A percentile compares a stretch with the other conserved stretches of the same genome.
Evolutionary conservation across 441 rosid genomes (phyloP).

Genomic region (Lepidium campestre): DNA sequence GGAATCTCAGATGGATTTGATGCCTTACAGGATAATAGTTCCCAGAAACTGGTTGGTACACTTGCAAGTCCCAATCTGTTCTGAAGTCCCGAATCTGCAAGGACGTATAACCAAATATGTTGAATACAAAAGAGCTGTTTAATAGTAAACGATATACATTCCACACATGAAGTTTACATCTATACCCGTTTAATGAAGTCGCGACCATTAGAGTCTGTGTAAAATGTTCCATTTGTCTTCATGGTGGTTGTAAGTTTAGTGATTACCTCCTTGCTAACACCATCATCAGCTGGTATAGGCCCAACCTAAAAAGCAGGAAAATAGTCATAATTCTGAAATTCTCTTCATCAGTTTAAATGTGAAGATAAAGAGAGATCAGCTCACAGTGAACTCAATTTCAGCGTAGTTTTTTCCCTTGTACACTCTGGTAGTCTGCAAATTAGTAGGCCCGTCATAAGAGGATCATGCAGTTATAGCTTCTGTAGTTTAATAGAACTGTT

Average conservation of each 20-base stretch:
- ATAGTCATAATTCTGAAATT: not conserved
- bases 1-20: constrained; percentile 16
- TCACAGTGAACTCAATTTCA: constrained; percentile 67
- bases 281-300: constrained; percentile 66
- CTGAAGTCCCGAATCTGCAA: constrained; percentile 60
- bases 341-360: constrained; percentile 5
- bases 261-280: constrained; percentile 59
- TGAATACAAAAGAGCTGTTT: not conserved
- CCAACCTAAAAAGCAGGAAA: constrained; percentile 49
- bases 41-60: constrained; percentile 65
- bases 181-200: constrained; percentile 73
- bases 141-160: not conserved
- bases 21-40: constrained; percentile 65
- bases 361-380: constrained; percentile 24
- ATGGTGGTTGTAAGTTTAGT: constrained; percentile 52
- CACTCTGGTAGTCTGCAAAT: constrained; percentile 51
- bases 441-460: constrained; percentile 7
- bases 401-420: constrained; percentile 65
- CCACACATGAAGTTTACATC: constrained; percentile 7
- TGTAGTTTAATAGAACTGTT: not conserved
- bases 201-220: constrained; percentile 72
- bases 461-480: constrained; percentile 2
- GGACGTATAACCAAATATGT: not conserved
- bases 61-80: constrained; percentile 69
- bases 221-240: constrained; percentile 62